These are phyloP conservation scores for Angophora floribunda DNA, from an alignment of 345 rosid genomes.

Conservation along the genomic window DNA sequence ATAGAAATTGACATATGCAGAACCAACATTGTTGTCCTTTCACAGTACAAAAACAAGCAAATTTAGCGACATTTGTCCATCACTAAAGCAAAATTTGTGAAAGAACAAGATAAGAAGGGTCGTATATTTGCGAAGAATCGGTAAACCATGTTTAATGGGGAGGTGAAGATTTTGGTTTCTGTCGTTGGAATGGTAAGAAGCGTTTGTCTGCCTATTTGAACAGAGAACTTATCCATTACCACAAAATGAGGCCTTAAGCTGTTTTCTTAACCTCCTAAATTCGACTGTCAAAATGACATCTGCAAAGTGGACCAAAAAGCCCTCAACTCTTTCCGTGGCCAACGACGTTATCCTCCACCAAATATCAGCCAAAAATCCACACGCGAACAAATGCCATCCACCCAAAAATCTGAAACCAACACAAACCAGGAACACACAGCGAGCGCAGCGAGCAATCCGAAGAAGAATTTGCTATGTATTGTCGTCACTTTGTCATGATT, in stretches of 20 bases:
- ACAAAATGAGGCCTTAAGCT: neutral
- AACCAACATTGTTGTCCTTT: neutral
- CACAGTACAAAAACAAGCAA: neutral
- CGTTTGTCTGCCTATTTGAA: neutral
- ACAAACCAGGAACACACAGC: neutral
- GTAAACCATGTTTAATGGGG: neutral
- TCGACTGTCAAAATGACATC: neutral
- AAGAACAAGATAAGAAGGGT: neutral
- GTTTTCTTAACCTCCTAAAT: neutral
- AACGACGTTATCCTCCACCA: slow-evolving; percentile 34
- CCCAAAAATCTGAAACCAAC: slow-evolving; percentile 14
- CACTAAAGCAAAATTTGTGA: neutral
- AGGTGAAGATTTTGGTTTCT: neutral
- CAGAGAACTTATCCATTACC: neutral
- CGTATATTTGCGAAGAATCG: neutral
- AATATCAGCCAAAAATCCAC: slow-evolving; percentile 32
- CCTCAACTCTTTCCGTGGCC: slow-evolving; percentile 13
- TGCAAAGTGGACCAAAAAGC: slow-evolving; percentile 5
- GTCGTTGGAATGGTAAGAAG: neutral
- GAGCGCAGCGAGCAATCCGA: neutral
- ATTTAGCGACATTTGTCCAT: neutral
- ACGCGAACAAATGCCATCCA: slow-evolving; percentile 25
- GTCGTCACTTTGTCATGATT: neutral
- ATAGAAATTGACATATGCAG: neutral
- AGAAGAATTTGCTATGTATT: neutral